A percentile compares a stretch with the other conserved stretches of the same genome.
These are phyloP conservation scores for Candida suzukii DNA, from an alignment of 805 yeast genomes.

Conservation along the genomic window DNA sequence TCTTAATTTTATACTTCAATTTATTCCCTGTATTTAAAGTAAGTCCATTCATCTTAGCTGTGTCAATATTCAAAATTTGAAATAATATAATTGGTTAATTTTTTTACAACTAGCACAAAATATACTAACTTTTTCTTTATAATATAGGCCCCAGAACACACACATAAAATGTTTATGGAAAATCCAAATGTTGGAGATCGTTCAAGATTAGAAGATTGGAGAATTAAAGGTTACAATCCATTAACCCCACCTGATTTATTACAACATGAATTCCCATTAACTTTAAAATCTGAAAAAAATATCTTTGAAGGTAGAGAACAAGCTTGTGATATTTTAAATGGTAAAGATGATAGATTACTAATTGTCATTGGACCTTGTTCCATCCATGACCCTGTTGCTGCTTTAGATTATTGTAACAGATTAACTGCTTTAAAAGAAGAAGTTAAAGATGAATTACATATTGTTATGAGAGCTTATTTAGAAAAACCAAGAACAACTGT, in stretches of 20 bases:
- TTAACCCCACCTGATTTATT: slow-evolving; percentile 86
- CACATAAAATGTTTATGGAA: slow-evolving; percentile 64
- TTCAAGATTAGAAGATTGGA: slow-evolving; percentile 63
- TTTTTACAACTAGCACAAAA: no score
- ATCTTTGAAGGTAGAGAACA: slow-evolving; percentile 75
- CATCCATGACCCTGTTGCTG: slow-evolving; percentile 85
- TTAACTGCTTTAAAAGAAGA: slow-evolving; percentile 63
- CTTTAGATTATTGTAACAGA: slow-evolving; percentile 76
- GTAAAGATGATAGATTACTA: slow-evolving; percentile 74
- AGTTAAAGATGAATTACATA: slow-evolving; percentile 66
- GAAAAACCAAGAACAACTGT: slow-evolving; percentile 99
- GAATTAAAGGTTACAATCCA: slow-evolving; percentile 88
- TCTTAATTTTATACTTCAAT: no score
- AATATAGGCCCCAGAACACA: slow-evolving; percentile 13
- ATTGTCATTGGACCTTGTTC: slow-evolving; percentile 97
- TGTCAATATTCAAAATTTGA: no score
- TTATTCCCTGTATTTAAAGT: no score
- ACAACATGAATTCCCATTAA: slow-evolving; percentile 76
- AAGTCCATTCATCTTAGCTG: no score
- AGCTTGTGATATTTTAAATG: slow-evolving; percentile 65
- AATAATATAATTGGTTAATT: no score
- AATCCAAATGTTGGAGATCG: slow-evolving; percentile 85
- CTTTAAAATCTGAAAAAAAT: slow-evolving; percentile 44
- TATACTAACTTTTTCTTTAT: background rate
- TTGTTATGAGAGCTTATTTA: slow-evolving; percentile 94